Evolutionary conservation across 768 basidiomycete genomes (phyloP), one percentile per base, ranked within the genome.

Genomic region (Amanita inopinata): DNA sequence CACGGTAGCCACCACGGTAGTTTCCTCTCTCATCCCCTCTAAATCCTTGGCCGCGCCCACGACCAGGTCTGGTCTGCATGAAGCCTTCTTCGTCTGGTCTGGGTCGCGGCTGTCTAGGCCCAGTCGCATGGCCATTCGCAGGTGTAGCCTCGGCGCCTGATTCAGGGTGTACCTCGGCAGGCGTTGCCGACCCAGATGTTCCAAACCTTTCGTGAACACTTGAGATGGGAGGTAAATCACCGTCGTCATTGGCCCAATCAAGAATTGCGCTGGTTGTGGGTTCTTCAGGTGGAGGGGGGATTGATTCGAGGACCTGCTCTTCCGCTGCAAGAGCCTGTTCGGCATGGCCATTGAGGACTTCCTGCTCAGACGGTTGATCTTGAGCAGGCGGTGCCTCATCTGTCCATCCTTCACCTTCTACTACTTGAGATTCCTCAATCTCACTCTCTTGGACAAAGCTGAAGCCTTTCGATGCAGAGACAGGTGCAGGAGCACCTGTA

Each of bases 231-330:
- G 88, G 87, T 11, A 90, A 73, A 4, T 74, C 84, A 12, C 69
- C 74, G 48, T 82, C 81, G n/a, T 86, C 83, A 43, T 87, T 84
- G 31, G 76, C 83, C 87, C 88, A 90, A 58, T 90, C 81, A 43
- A 90, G 69, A 19, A 74, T 60, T 36, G 52, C 54, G 53, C 51
- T 56, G 48, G 43, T 54, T 43, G 45, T 33, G 10, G 31, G 37
- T 25, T 46, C 44, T 9, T 38, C 27, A 14, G 25, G 3, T 4
- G n/a, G 17, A 4, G 34, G 6, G 15, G 19, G 4, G n/a, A 22
- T 34, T n/a, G 37, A 43, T 48, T 52, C 41, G 40, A 42, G 41
- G 33, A 30, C 31, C 25, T 15, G 19, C 27, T 20, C 12, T 28
- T 19, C 6, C 35, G 20, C 11, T 14, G 19, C 20, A 5, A n/a